Evolutionary conservation across 2,329 filamentous ascomycete genomes (phyloP).

Genomic region (Trichoderma koningiopsis): DNA sequence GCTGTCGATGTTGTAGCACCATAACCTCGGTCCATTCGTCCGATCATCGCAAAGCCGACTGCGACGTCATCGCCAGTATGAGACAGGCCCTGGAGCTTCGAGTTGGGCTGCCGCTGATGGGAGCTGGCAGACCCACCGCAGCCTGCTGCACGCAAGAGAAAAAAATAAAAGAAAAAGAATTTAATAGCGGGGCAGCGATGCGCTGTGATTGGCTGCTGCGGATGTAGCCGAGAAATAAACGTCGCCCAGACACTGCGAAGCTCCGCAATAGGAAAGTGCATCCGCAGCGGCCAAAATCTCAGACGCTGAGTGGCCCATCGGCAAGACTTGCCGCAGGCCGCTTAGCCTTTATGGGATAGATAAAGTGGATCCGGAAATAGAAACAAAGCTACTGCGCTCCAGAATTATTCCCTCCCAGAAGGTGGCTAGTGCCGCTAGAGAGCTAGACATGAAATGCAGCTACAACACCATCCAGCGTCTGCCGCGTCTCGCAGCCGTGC

Average conservation of each 20-base stretch:
- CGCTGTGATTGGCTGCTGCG: constrained; percentile 13
- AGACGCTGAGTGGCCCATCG: constrained; percentile 7
- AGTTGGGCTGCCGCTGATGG: constrained; percentile 1
- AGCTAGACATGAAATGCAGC: neutral
- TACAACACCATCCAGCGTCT: neutral
- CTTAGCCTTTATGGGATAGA: neutral
- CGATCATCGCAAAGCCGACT: constrained; percentile 1
- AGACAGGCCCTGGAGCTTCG: neutral
- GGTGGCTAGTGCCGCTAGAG: neutral
- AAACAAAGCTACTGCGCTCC: neutral
- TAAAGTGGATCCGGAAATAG: neutral
- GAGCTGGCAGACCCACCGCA: constrained; percentile 8
- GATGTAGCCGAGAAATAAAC: constrained; percentile 13
- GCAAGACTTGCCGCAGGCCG: neutral
- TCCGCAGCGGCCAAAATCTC: neutral
- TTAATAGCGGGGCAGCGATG: neutral
- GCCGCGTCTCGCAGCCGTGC: neutral
- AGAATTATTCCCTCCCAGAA: constrained; percentile 7
- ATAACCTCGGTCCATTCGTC: constrained; percentile 26
- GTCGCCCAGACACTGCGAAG: neutral
- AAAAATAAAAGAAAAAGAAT: neutral
- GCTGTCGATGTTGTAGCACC: neutral
- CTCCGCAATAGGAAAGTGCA: neutral
- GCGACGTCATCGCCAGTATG: neutral
- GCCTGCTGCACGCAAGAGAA: neutral